Conservation (phyloP, 129 eudicot species). For the Helianthus tuberosus region DNA sequence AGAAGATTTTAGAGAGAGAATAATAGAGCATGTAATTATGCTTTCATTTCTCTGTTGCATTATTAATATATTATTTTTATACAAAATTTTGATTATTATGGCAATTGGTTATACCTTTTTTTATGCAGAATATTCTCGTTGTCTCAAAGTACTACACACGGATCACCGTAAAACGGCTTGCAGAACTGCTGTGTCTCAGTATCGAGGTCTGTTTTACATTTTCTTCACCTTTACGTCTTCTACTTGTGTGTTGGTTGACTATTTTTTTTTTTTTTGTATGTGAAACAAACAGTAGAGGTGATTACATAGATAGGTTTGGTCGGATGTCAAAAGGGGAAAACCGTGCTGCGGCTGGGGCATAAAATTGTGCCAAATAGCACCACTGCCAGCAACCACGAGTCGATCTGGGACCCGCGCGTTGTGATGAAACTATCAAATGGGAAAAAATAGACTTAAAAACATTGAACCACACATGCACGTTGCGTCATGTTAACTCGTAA, state of each 20-base stretch:
- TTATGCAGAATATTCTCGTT: constrained; percentile 71
- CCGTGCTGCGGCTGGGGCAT: neutral
- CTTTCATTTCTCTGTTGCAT: neutral
- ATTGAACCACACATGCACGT: too few relatives aligned
- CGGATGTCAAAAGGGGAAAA: neutral
- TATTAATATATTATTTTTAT: too few relatives aligned
- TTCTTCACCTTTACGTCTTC: neutral
- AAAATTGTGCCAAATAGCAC: too few relatives aligned
- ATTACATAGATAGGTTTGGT: neutral
- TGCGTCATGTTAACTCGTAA: too few relatives aligned
- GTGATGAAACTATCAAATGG: too few relatives aligned
- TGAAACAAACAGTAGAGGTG: too few relatives aligned
- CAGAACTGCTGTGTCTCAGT: constrained; percentile 82
- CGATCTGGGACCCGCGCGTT: too few relatives aligned
- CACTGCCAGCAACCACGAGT: too few relatives aligned
- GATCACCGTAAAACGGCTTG: constrained; percentile 78
- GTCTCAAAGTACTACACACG: constrained; percentile 84
- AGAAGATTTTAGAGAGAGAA: constrained; percentile 82
- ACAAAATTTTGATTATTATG: too few relatives aligned
- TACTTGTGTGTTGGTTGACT: neutral
- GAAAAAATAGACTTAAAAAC: too few relatives aligned
- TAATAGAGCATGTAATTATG: constrained; percentile 79
- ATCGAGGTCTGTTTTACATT: constrained; percentile 50
- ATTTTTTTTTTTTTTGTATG: too few relatives aligned
- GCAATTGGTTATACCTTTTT: too few relatives aligned